A percentile compares a stretch with the other conserved stretches of the same genome.
Evolutionary conservation across 2,329 filamentous ascomycete species (phyloP).

Genomic region (Fusarium sacchari): DNA sequence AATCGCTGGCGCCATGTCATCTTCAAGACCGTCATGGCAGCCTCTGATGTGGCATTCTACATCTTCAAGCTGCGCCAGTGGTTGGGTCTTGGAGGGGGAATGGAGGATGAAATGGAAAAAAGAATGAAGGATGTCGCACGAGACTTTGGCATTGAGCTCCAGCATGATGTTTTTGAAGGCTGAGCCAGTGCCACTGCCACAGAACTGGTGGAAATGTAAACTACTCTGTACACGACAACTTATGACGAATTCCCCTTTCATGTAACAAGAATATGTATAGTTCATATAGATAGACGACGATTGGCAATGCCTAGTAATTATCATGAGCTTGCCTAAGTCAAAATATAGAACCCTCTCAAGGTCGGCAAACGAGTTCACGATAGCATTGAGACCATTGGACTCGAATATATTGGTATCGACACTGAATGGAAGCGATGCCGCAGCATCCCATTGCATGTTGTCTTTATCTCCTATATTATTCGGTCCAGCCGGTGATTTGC

Average conservation of each 20-base stretch:
- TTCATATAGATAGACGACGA: slow-evolving; percentile 28
- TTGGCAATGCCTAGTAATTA: neutral
- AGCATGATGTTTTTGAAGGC: slow-evolving; percentile 89
- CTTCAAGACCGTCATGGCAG: slow-evolving; percentile 81
- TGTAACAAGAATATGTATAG: slow-evolving; percentile 13
- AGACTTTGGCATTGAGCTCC: slow-evolving; percentile 90
- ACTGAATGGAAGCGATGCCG: neutral
- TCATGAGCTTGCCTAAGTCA: neutral
- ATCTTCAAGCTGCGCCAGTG: slow-evolving; percentile 81
- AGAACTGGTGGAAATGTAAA: neutral
- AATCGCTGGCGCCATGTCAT: slow-evolving; percentile 82
- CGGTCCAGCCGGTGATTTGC: too few species aligned
- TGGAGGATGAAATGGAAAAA: slow-evolving; percentile 94
- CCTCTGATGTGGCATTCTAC: slow-evolving; percentile 85
- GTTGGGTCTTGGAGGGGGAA: slow-evolving; percentile 79
- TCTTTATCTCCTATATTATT: neutral
- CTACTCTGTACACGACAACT: slow-evolving; percentile 10
- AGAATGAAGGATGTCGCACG: slow-evolving; percentile 88
- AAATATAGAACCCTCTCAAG: slow-evolving; percentile 4
- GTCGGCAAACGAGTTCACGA: neutral
- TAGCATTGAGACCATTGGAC: neutral
- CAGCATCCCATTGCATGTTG: neutral
- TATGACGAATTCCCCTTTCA: slow-evolving; percentile 3
- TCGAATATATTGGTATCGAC: neutral
- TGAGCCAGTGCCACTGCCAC: slow-evolving; percentile 49